These are phyloP conservation scores for Gymnopus androsaceus DNA, from an alignment of 1,284 basidiomycete species.

Conservation along the genomic window DNA sequence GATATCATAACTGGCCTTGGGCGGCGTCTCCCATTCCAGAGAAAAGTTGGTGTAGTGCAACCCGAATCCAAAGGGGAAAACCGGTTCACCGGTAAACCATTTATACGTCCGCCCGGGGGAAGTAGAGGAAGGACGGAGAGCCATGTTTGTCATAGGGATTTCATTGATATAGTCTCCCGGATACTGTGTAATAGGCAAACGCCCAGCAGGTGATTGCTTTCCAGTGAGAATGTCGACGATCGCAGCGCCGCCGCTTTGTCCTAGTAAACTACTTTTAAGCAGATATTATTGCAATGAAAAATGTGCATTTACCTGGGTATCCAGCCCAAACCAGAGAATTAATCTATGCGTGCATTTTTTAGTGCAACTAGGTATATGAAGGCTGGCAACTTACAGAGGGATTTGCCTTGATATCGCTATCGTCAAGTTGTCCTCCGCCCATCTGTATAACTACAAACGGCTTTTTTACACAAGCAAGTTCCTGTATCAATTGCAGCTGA, in stretches of 20 bases:
- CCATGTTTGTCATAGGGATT: constrained; percentile 60
- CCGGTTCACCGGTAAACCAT: constrained; percentile 53
- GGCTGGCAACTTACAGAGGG: constrained; percentile 36
- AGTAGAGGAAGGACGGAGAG: constrained; percentile 45
- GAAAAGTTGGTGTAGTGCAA: constrained; percentile 56
- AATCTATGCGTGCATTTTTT: constrained; percentile 34
- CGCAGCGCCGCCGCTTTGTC: constrained; percentile 54
- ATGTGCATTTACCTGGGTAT: no score
- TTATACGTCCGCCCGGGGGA: constrained; percentile 60
- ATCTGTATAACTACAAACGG: constrained; percentile 57
- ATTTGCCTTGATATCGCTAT: constrained; percentile 45
- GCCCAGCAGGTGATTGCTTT: constrained; percentile 52
- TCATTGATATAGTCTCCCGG: constrained; percentile 49
- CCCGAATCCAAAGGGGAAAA: constrained; percentile 54
- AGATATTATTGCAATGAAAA: no score
- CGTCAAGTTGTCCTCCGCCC: constrained; percentile 58
- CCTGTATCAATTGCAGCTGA: constrained; percentile 50
- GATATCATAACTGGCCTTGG: constrained; percentile 41
- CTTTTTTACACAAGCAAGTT: constrained; percentile 47
- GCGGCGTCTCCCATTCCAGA: constrained; percentile 37
- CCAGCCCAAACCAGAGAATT: constrained; percentile 58
- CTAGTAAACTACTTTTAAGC: no score
- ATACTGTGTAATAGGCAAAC: constrained; percentile 56
- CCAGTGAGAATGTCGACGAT: constrained; percentile 52
- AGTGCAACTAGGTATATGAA: background rate